phyloP scores from a whole-genome alignment of 2,329 filamentous ascomycete genomes.

The Coccinonectria pachysandricola region DNA sequence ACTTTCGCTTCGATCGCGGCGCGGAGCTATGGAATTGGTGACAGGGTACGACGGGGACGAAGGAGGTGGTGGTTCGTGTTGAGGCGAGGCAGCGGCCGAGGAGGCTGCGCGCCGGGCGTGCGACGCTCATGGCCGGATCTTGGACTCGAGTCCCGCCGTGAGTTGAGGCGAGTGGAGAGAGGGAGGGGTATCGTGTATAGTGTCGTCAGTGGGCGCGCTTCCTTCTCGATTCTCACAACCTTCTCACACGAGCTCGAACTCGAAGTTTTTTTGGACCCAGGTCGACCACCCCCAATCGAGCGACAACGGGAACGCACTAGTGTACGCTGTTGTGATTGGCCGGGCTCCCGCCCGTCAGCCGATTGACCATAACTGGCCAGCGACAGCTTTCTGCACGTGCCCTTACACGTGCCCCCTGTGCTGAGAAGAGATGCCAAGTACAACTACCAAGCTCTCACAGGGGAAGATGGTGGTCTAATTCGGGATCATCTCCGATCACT shows the following conservation, averaged over 20 bases:
- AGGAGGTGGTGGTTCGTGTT: conserved; percentile 13
- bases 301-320: no score
- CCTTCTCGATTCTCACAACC: no score
- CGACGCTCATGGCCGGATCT: conserved; percentile 45
- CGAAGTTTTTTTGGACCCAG: conserved; percentile 23
- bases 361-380: no score
- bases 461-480: no score
- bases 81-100: conserved; percentile 39
- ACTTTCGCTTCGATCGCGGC: conserved; percentile 34
- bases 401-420: no score
- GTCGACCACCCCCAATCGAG: conserved; percentile 17
- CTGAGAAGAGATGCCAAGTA: no score
- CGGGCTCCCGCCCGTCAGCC: no score
- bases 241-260: conserved; percentile 20
- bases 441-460: no score
- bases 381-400: no score
- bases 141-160: conserved; percentile 8
- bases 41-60: conserved; percentile 21
- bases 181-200: conserved; percentile 2
- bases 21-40: conserved; percentile 43
- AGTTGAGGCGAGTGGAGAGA: conserved; percentile 3
- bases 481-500: no score
- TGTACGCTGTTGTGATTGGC: no score
- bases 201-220: no score
- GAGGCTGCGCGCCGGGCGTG: conserved; percentile 44